Evolutionary conservation across 768 basidiomycete genomes (phyloP), one percentile per base, ranked within the genome.

Genomic region (Candolleomyces aberdarensis): DNA sequence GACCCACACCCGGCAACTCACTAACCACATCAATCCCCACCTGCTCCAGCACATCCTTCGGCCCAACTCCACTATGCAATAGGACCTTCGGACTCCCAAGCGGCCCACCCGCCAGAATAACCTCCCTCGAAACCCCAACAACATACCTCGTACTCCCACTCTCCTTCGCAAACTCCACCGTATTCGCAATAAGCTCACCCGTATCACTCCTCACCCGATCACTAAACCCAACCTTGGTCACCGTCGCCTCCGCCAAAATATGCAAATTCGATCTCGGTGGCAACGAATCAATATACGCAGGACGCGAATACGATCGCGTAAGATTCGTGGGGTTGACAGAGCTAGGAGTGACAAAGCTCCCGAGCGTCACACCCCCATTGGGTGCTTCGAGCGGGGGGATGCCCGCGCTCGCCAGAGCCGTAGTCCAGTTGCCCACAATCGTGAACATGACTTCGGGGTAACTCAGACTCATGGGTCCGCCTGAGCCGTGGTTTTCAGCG

Each of bases 271-370:
- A 56, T 40, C 85, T 77, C 8, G 82, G 79, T 2, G 85, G 81
- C 15, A 85, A 73, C 2, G 84, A 76, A 71, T 86, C 84, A 69
- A 87, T 84, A 75, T 88, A 88, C 3, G 82, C 87, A 0, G 85
- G 80, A 60, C 81, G 78, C n/a, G 86, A 77, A 72, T 88, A 88
- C 0, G 83, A 85, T 50, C 87, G 80, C 13, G 85, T 86, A 75
- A 81, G 83, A 72, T 87, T 88, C 29, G 75, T 58, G 1, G 83
- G 82, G 72, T 88, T 88, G 68, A 91, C 85, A 7, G 80, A 76
- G 5, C 80, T 81, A 3, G 85, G 79, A 0, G 85, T 77, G 66
- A 88, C 77, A 67, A 82, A 83, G 5, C 76, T 73, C 60, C 85
- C 83, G 69, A 78, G 76, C 62, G 77, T 78, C 22, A 75, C 65